A percentile compares a stretch with the other conserved stretches of the same genome.
These are phyloP conservation scores for Pythium phragmiticola DNA, from an alignment of 352 stramenopile species.

Conservation along the genomic window DNA sequence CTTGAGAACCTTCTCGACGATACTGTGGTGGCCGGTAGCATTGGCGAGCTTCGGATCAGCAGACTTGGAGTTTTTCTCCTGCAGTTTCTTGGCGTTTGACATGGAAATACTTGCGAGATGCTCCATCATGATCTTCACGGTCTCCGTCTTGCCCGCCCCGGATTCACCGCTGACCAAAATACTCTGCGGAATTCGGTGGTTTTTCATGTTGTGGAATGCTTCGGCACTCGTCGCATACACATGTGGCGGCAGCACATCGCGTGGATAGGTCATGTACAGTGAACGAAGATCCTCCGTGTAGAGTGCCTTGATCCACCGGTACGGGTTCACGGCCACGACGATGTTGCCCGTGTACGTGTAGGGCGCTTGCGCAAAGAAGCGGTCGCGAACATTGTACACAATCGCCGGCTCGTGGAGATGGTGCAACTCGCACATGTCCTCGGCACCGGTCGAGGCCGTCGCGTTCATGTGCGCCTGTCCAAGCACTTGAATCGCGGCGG, in stretches of 20 bases:
- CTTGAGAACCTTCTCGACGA: conserved; percentile 88
- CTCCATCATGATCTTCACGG: conserved; percentile 97
- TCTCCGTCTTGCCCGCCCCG: conserved; percentile 94
- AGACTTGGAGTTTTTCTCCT: conserved; percentile 76
- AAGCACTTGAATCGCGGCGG: conserved; percentile 23
- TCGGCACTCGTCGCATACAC: conserved; percentile 89
- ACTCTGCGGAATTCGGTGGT: conserved; percentile 64
- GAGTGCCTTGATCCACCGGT: conserved; percentile 86
- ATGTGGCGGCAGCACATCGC: conserved; percentile 80
- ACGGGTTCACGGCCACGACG: conserved; percentile 96
- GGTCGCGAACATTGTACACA: conserved; percentile 89
- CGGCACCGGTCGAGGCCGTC: conserved; percentile 40
- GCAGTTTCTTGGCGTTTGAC: conserved; percentile 55
- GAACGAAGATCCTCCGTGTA: conserved; percentile 80
- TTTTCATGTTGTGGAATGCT: conserved; percentile 82
- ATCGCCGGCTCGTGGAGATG: conserved; percentile 91
- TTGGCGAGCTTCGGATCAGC: conserved; percentile 49
- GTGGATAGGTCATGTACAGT: conserved; percentile 64
- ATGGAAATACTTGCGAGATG: conserved; percentile 90
- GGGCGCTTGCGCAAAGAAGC: conserved; percentile 83
- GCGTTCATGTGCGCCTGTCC: conserved; percentile 31
- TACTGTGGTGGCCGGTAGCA: conserved; percentile 37
- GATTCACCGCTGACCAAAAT: conserved; percentile 94
- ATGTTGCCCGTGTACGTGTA: conserved; percentile 98
- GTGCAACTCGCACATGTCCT: conserved; percentile 85